Percentiles rank a stretch among this genome's conserved stretches.
phyloP scores from a whole-genome alignment of 202 grass and related monocot species.

The Digitaria exilis region DNA sequence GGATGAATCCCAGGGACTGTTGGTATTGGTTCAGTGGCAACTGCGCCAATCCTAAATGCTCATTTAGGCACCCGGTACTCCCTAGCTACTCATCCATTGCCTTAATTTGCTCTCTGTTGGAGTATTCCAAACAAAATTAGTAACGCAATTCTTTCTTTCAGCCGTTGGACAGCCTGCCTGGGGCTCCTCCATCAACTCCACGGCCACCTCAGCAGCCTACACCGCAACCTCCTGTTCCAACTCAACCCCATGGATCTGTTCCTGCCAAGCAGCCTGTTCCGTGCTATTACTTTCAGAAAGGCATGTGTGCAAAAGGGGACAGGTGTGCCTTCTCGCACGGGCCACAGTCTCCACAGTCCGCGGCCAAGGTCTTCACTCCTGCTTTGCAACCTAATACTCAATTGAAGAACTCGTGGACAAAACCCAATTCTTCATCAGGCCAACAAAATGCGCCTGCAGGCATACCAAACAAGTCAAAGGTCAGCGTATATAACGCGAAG shows the following conservation, averaged over 20 bases:
- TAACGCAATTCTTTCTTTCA: not conserved
- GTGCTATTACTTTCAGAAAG: conserved; percentile 76
- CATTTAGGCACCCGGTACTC: conserved; percentile 76
- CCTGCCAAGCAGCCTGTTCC: conserved; percentile 53
- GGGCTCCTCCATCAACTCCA: conserved; percentile 38
- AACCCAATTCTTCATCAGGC: conserved; percentile 26
- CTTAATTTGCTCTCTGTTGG: no score
- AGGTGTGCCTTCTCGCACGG: conserved; percentile 58
- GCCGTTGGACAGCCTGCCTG: conserved; percentile 52
- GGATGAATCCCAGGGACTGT: conserved; percentile 80
- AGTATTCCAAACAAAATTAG: no score
- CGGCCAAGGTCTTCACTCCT: conserved; percentile 39
- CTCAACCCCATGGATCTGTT: conserved; percentile 23
- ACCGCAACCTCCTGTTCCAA: conserved; percentile 21
- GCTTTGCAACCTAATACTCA: conserved; percentile 36
- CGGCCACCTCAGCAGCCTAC: conserved; percentile 39
- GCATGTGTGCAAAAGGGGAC: conserved; percentile 64
- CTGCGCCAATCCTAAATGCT: conserved; percentile 75
- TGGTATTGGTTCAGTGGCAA: conserved; percentile 86
- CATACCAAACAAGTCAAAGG: conserved; percentile 18
- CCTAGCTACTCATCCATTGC: not conserved
- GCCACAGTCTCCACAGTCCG: conserved; percentile 36
- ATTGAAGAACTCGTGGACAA: conserved; percentile 54
- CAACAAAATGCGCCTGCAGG: conserved; percentile 24
- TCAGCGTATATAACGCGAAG: not conserved